Evolutionary conservation across 78 protist species (phyloP), one percentile per base, ranked within the genome.

Genomic region (Parvularia atlantis): DNA sequence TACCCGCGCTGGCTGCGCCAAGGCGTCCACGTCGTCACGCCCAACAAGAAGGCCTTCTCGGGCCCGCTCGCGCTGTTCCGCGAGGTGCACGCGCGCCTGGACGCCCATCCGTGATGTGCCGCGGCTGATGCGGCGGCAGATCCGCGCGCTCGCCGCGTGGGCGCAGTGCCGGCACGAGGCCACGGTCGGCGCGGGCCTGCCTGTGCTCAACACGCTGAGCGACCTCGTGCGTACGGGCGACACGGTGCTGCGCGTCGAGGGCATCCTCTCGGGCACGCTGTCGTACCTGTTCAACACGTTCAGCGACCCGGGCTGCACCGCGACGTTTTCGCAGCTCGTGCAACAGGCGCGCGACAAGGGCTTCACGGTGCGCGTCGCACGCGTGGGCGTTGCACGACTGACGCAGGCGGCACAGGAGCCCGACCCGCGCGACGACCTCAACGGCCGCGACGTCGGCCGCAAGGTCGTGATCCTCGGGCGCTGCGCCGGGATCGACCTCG

Each of bases 401-500:
- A 26, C 57, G 82, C 82, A 35, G 82, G 31, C 77, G 80, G 86
- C 4, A n/a, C n/a, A n/a, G n/a, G 90, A 89, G 74, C 89, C 89
- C 33, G 87, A 89, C 41, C 89, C 90, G 0, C 68, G 87, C 36
- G 90, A 89, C 48, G 93, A 89, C 72, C 63, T 89, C 35, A 66
- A 60, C 46, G 93, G 93, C 20, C 24, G 54, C 57, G 90, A 89
- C 40, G 84, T 84, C 31, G 93, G 90, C 2, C 73, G 90, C 36
- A 84, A 89, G 80, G 75, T 69, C n/a, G 20, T 57, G 22, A 82
- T 84, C 60, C 35, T 71, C 28, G 80, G 68, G 35, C 77, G 78
- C 39, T 48, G 35, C 62, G 46, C 63, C 13, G 80, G 81, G 11
- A 10, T 24, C 39, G 30, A 40, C 39, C 19, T 75, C n/a, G 48